Base-by-base conservation (phyloP, 1,139 yeast species). In the Yarrowia galli region DNA sequence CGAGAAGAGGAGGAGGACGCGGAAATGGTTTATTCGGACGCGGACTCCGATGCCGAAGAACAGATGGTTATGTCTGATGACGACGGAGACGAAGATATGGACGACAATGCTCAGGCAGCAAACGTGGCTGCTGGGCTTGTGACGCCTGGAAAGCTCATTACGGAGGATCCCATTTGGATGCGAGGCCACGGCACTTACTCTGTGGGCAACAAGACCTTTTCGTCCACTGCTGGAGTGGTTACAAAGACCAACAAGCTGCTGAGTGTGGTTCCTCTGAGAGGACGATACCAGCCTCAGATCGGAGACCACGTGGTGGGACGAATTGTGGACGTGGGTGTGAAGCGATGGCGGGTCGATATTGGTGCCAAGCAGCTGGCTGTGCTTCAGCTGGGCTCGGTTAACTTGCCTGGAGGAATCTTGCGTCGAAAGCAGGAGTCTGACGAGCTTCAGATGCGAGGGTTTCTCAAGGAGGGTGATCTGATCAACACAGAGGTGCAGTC, bases 131-230 rank as follows among this genome's bases (percentile, higher is more conserved):
- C 53, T 16, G 71, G 74, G 4, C 72, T 89, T 15, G 97, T 95
- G 20, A 92, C 98, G 0, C 99, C 99, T 0, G 99, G 99, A n/a
- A 98, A 96, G 76, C 80, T 93, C 68, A 91, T 96, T 20, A 95
- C 99, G 0, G 96, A 91, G 73, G 99, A 96, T 75, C 92, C 97
- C 9, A 85, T 89, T 6, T 95, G 98, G 98, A 96, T 96, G 99
- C 87, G 97, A 77, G 99, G 99, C 42, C 99, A 96, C 77, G 99
- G 99, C 2, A 96, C 99, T 0, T 95, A 92, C 77, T 87, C 89
- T 71, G 80, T 89, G 51, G 86, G 85, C 69, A 80, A 81, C 67
- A 82, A 84, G 73, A 92, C 98, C 0, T 92, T 86, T 76, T 89
- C 97, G 1, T 89, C 98, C 0, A 97, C 95, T 4, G 98, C 97